These are phyloP conservation scores for Cystofilobasidium macerans DNA, from an alignment of 768 basidiomycete species.

Conservation along the genomic window DNA sequence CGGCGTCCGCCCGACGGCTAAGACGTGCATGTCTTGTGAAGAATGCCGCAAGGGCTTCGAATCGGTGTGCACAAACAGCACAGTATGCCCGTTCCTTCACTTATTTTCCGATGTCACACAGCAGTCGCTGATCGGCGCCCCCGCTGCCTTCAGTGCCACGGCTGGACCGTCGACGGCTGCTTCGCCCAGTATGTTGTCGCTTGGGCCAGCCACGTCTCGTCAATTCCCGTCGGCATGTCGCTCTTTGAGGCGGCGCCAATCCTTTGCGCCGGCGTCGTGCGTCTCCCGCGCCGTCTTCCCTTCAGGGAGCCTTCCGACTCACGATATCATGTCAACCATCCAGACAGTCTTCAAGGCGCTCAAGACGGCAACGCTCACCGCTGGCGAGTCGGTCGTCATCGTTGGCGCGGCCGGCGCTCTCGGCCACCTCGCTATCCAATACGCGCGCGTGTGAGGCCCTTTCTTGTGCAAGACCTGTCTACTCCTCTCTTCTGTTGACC, in stretches of 20 bases:
- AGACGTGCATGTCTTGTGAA: constrained; percentile 60
- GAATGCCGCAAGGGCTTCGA: constrained; percentile 65
- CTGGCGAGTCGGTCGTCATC: constrained; percentile 19
- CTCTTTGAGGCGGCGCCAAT: constrained; percentile 56
- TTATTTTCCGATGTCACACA: too few species aligned
- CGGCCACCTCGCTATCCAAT: constrained; percentile 74
- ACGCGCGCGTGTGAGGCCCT: too few species aligned
- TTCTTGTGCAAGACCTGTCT: too few species aligned
- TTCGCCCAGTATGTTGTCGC: constrained; percentile 45
- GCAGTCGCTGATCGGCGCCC: too few species aligned
- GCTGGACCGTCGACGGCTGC: constrained; percentile 66
- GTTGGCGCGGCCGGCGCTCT: constrained; percentile 47
- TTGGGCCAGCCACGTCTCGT: constrained; percentile 55
- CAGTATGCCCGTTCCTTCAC: too few species aligned
- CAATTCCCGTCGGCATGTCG: constrained; percentile 55
- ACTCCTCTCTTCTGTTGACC: too few species aligned
- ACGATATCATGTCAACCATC: background rate
- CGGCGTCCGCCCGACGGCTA: constrained; percentile 38
- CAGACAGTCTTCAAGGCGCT: constrained; percentile 22
- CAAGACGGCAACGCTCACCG: constrained; percentile 5
- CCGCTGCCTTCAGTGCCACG: constrained; percentile 41
- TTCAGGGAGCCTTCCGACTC: too few species aligned
- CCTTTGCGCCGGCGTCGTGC: constrained; percentile 51
- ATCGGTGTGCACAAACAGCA: background rate
- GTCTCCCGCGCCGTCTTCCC: constrained; percentile 18